Evolutionary conservation across 768 basidiomycete species (phyloP), one percentile per base, ranked within the genome.

Genomic region (Pulveroboletus frians): DNA sequence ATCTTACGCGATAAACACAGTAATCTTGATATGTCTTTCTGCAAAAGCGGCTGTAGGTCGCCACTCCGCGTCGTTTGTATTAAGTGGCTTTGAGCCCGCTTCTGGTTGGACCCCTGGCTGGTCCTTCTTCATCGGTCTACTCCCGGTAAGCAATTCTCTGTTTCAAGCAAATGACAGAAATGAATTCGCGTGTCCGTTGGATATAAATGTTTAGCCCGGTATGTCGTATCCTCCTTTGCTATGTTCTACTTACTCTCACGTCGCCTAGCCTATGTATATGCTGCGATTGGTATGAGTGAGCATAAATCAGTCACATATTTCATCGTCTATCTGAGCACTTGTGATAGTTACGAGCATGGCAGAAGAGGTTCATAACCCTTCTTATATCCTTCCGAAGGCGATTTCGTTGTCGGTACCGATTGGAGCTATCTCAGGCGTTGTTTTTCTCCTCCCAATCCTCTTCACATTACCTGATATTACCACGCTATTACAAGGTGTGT

Each of bases 61-160:
- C 14, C 76, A 73, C 42, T 71, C 82, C 11, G 78, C 74, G 1
- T 66, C 74, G 1, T 85, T 76, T 56, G 83, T 78, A 1, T 69
- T 85, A 2, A 75, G 75, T 9, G 72, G 77, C 50, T 85, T 83
- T 46, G 76, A 84, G 56, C 76, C 81, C n/a, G 63, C 69, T n/a
- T 79, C 83, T 0, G 84, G 84, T 6, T 85, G 83, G 83, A 75
- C 74, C 2, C 72, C 79, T 11, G 84, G 80, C 29, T 85, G 82
- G 82, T 73, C 80, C 0, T 85, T 84, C 59, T 85, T 84, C 61
- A 79, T 84, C 30, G 83, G 83, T 29, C 58, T 83, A 18, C 70
- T 81, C 20, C 80, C 77, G 37, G 80, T 81, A 67, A 50, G 75
- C 46, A 20, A 43, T 32, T 9, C 4, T 39, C 39, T 5, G 3